Evolutionary conservation across 768 basidiomycete species (phyloP).

Genomic region (Butyriboletus loyo): DNA sequence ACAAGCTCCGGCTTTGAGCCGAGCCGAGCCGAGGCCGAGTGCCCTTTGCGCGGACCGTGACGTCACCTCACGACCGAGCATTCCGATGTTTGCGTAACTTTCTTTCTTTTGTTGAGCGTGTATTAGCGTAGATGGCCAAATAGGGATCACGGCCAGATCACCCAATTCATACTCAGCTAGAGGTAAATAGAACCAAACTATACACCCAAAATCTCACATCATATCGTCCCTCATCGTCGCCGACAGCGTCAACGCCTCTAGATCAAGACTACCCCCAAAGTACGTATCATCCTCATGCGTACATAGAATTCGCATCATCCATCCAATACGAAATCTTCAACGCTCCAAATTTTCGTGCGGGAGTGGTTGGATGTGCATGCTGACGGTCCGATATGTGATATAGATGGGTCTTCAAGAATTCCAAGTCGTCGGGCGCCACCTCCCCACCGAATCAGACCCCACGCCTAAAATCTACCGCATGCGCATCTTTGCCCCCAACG

Average conservation of each 20-base stretch:
- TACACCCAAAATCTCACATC: constrained; percentile 7
- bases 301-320: neutral
- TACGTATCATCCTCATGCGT: constrained; percentile 18
- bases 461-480: constrained; percentile 99
- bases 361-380: constrained; percentile 18
- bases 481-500: constrained; percentile 99
- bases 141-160: no score
- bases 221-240: constrained; percentile 17
- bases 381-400: neutral
- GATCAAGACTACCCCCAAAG: constrained; percentile 25
- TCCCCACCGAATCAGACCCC: constrained; percentile 90
- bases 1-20: no score
- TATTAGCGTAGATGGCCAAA: no score
- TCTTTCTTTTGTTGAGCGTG: no score
- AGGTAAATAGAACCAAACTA: constrained; percentile 28
- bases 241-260: constrained; percentile 28
- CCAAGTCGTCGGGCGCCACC: constrained; percentile 96
- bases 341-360: neutral
- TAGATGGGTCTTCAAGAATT: constrained; percentile 86
- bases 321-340: neutral
- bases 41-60: no score
- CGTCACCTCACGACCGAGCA: no score
- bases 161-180: constrained; percentile 10
- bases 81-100: no score
- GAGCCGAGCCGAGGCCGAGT: no score